Percentiles rank a stretch among this genome's conserved stretches.
Evolutionary conservation across 305 asterid genomes (phyloP).

Genomic region (Fraxinus velutina): DNA sequence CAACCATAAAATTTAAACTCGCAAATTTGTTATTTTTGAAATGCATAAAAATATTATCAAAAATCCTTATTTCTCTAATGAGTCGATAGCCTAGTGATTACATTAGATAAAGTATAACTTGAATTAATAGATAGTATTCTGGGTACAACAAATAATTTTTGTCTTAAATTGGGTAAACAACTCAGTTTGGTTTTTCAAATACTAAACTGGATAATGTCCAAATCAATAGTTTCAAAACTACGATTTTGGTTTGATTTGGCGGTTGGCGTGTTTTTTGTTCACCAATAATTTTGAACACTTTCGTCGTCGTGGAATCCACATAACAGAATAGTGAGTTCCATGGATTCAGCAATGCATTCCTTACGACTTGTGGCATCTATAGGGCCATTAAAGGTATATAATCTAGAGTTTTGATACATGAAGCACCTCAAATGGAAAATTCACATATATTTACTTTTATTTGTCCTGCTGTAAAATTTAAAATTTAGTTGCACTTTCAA

Average conservation of each 20-base stretch:
- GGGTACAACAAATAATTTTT: background rate
- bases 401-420: background rate
- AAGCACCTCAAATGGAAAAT: background rate
- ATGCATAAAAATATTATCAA: background rate
- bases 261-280: background rate
- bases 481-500: conserved; percentile 3
- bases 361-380: background rate
- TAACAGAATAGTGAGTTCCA: background rate
- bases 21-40: background rate
- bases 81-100: background rate
- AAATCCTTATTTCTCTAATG: background rate
- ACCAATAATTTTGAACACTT: background rate
- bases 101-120: background rate
- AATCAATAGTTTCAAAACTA: background rate
- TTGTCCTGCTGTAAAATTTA: background rate
- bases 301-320: background rate
- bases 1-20: background rate
- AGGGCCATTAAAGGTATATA: background rate
- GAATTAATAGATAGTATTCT: background rate
- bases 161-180: background rate
- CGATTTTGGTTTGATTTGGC: background rate
- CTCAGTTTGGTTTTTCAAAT: background rate
- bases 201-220: background rate
- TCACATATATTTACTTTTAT: background rate
- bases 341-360: background rate